Evolutionary conservation across 2,329 filamentous ascomycete genomes (phyloP).

Genomic region (Huntiella moniliformis): DNA sequence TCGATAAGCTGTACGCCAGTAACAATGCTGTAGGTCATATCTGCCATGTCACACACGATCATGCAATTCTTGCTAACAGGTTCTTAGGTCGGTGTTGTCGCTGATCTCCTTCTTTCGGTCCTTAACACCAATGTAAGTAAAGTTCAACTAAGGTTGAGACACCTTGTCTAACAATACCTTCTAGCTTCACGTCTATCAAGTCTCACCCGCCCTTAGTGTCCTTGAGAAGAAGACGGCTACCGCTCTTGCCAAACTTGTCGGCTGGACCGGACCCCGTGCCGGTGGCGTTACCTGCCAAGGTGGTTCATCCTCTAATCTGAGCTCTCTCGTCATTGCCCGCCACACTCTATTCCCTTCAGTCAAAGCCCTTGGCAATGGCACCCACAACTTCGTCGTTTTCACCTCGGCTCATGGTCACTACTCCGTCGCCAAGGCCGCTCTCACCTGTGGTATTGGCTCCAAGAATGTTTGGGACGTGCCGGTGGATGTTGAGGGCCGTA

Average conservation of each 20-base stretch:
- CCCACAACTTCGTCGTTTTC: slow-evolving; percentile 57
- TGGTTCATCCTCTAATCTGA: slow-evolving; percentile 68
- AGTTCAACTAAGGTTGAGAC: too few species aligned
- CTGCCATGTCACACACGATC: background rate
- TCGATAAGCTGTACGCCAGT: slow-evolving; percentile 87
- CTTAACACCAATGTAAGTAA: slow-evolving; percentile 69
- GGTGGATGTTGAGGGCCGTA: slow-evolving; percentile 52
- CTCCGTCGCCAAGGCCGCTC: slow-evolving; percentile 84
- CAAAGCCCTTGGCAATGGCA: slow-evolving; percentile 52
- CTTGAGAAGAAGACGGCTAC: slow-evolving; percentile 71
- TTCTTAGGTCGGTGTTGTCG: slow-evolving; percentile 57
- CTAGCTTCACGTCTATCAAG: slow-evolving; percentile 75
- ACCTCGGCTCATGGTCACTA: slow-evolving; percentile 86
- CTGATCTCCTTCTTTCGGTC: slow-evolving; percentile 66
- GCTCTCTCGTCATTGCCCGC: slow-evolving; percentile 69
- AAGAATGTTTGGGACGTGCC: slow-evolving; percentile 54
- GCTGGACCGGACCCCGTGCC: slow-evolving; percentile 50
- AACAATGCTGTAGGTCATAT: slow-evolving; percentile 50
- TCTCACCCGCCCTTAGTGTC: slow-evolving; percentile 71
- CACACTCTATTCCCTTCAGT: slow-evolving; percentile 69
- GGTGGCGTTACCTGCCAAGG: slow-evolving; percentile 64
- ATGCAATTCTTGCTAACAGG: background rate
- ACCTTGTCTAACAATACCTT: background rate
- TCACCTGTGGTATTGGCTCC: slow-evolving; percentile 69
- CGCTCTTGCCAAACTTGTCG: slow-evolving; percentile 57